Base-by-base conservation (phyloP, 495 filamentous ascomycete genomes). In the Apiosordaria backusii region DNA sequence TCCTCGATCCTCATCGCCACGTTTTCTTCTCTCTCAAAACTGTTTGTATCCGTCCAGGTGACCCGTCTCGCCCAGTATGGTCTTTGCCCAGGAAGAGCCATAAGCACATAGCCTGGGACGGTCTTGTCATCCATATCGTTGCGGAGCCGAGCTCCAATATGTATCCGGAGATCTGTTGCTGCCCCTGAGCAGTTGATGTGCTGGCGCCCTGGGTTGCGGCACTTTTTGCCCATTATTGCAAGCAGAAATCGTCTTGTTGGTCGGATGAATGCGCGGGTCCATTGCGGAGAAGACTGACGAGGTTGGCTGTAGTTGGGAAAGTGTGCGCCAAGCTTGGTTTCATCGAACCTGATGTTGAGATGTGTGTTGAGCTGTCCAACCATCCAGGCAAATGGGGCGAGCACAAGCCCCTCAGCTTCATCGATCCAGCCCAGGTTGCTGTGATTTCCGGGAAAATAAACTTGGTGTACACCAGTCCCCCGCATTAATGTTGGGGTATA, bases 361-460 rank as follows among this genome's bases (percentile, higher is more conserved):
- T 57, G 53, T 21, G 53, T 57, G 53, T 21, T 21, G 4, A 57
- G 53, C 16, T 24, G 53, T 9, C 23, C 19, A 57, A 57, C 18
- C 53, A 57, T 57, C 19, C 53, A 57, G 4, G 53, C 53, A 4
- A 57, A 57, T 0, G 53, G 53, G 19, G 53, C 53, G 13, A 22
- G 53, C 18, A 57, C 53, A 7, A 57, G 16, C 10, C 23, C 19
- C 9, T 24, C 19, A 18, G 18, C 53, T 24, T 57, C 53, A 57
- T 57, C 53, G 0, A 57, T 57, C 53, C 53, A 57, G 7, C 53
- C 53, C 53, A 57, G 21, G 53, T 57, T 18, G 16, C 53, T 57
- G 53, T 57, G 53, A 18, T 57, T 57, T 24, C 53, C 53, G 10
- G 53, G 53, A 15, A 57, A 57, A 13, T 57, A 57, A 6, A 57